Conservation (phyloP, 1,284 basidiomycete species). For the Grifola frondosa region DNA sequence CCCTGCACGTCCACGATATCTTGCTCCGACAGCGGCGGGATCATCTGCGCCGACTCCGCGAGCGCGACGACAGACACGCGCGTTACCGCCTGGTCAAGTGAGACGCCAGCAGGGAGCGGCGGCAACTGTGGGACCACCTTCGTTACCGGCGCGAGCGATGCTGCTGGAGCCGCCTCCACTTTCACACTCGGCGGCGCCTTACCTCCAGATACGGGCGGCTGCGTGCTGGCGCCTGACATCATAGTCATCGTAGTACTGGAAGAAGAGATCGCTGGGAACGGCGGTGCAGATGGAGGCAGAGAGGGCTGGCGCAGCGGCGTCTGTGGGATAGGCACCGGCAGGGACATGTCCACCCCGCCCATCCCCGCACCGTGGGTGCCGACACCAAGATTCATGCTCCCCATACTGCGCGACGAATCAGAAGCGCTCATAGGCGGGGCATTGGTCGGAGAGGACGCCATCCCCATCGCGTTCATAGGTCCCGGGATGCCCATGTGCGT, state of each 20-base stretch:
- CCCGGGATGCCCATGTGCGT: no score
- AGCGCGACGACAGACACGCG: slow-evolving; percentile 64
- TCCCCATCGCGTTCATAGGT: slow-evolving; percentile 5
- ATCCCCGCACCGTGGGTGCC: slow-evolving; percentile 8
- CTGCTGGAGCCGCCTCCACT: slow-evolving; percentile 7
- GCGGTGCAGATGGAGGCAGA: slow-evolving; percentile 22
- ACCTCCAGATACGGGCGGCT: slow-evolving; percentile 1
- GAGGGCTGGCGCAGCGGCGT: slow-evolving; percentile 24
- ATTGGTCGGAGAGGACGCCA: slow-evolving; percentile 9
- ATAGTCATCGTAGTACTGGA: slow-evolving; percentile 7
- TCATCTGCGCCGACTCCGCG: slow-evolving; percentile 46
- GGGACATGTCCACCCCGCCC: slow-evolving; percentile 8
- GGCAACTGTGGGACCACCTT: slow-evolving; percentile 27
- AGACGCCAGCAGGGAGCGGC: slow-evolving; percentile 28
- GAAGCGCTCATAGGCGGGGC: no score
- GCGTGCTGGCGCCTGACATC: slow-evolving; percentile 5
- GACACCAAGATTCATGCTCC: no score
- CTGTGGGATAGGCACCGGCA: slow-evolving; percentile 12
- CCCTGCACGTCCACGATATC: slow-evolving; percentile 47
- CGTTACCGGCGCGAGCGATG: slow-evolving; percentile 14
- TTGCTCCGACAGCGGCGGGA: slow-evolving; percentile 51
- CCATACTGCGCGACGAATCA: background rate
- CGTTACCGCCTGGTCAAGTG: slow-evolving; percentile 63
- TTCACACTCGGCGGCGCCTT: background rate
- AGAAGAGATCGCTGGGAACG: slow-evolving; percentile 14